phyloP scores from a whole-genome alignment of 768 basidiomycete genomes.

The Leucocoprinus birnbaumii region DNA sequence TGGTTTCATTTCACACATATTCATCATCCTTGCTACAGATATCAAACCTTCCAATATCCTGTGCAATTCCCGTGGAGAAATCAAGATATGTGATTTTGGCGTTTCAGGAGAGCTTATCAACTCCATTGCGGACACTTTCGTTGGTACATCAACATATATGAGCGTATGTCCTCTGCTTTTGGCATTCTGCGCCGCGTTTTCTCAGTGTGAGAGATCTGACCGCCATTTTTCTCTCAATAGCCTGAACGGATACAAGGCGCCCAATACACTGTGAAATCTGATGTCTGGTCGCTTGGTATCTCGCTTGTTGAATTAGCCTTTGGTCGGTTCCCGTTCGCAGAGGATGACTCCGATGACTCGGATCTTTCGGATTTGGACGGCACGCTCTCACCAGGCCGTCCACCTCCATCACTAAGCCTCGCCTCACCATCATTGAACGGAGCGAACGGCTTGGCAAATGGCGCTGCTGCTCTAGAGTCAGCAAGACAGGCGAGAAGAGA shows the following conservation, averaged over 20 bases:
- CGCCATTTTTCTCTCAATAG: slow-evolving; percentile 37
- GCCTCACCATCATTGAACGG: neutral
- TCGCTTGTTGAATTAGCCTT: slow-evolving; percentile 95
- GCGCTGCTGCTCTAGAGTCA: slow-evolving; percentile 19
- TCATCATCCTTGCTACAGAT: slow-evolving; percentile 50
- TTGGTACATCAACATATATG: slow-evolving; percentile 99
- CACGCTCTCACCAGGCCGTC: slow-evolving; percentile 73
- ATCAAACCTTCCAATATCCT: slow-evolving; percentile 99
- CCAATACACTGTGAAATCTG: slow-evolving; percentile 97
- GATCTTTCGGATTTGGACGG: slow-evolving; percentile 69
- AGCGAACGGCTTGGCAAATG: slow-evolving; percentile 10
- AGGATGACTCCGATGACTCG: slow-evolving; percentile 62
- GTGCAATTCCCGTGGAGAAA: slow-evolving; percentile 89
- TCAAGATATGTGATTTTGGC: slow-evolving; percentile 99
- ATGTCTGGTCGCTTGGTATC: slow-evolving; percentile 98
- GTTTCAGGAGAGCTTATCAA: slow-evolving; percentile 99
- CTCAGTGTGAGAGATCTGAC: slow-evolving; percentile 8
- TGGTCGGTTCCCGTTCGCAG: slow-evolving; percentile 95
- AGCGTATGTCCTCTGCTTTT: slow-evolving; percentile 65
- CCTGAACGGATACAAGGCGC: slow-evolving; percentile 99
- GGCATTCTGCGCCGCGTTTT: slow-evolving; percentile 12
- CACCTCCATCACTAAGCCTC: slow-evolving; percentile 39
- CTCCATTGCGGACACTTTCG: slow-evolving; percentile 98
- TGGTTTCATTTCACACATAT: slow-evolving; percentile 7
- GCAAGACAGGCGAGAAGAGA: slow-evolving; percentile 6